These are phyloP conservation scores for Russula sp. DNA, from an alignment of 768 basidiomycete species.

Conservation along the genomic window DNA sequence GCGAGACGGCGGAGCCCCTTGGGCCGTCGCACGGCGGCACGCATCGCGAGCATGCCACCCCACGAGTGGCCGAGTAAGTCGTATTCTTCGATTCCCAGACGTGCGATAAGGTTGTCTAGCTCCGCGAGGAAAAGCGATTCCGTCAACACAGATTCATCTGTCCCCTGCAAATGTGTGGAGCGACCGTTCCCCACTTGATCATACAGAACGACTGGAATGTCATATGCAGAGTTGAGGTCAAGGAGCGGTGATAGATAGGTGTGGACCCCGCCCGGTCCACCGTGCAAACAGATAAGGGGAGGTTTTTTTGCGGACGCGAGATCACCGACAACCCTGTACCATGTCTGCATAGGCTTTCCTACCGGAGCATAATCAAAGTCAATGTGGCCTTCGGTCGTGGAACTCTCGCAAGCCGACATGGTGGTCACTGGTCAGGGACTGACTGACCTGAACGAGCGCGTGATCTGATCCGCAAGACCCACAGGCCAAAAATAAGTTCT, in stretches of 20 bases:
- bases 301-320: conserved; percentile 24
- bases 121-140: conserved; percentile 26
- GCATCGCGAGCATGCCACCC: conserved; percentile 39
- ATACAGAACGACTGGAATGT: conserved; percentile 29
- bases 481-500: too few relatives aligned
- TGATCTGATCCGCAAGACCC: neutral
- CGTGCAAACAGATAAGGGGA: conserved; percentile 23
- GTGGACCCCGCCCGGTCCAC: conserved; percentile 20
- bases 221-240: conserved; percentile 20
- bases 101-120: conserved; percentile 23
- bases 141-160: conserved; percentile 33
- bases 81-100: conserved; percentile 33
- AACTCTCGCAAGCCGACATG: neutral
- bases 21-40: conserved; percentile 13
- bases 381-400: conserved; percentile 26
- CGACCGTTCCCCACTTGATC: conserved; percentile 43
- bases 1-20: conserved; percentile 40
- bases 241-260: conserved; percentile 23
- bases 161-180: conserved; percentile 38
- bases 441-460: neutral
- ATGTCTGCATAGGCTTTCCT: conserved; percentile 36
- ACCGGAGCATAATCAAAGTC: conserved; percentile 24
- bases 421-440: too few relatives aligned
- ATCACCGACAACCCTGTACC: conserved; percentile 45
- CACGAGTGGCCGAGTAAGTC: conserved; percentile 48